Base-by-base conservation (phyloP, 176 grass and related monocot genomes). In the Rhynchospora pubera region DNA sequence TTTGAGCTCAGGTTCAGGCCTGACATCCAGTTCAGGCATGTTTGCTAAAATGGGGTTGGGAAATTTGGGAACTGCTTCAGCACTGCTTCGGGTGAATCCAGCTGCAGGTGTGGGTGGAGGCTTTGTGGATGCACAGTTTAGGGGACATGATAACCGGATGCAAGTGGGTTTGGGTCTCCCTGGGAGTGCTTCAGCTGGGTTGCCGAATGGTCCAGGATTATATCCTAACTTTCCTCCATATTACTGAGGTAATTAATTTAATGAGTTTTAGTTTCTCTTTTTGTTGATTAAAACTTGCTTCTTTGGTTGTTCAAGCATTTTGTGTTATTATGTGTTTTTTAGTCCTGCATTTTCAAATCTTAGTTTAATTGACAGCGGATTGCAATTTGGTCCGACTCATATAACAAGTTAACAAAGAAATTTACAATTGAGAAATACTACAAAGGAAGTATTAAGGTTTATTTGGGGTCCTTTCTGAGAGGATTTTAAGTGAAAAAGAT, bases 161-260 rank as follows among this genome's bases (percentile, higher is more conserved):
- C 24, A 84, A 90, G 96, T 94, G 14, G 83, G 96, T 59, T 90
- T 90, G 48, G 90, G 89, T 62, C 92, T 92, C 53, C 88, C 92
- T 53, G 50, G 83, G 45, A 81, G 89, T 57, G 86, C 87, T 10
- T 78, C 92, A 85, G 11, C 83, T 70, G 87, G 87, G 28, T 86
- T 93, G 62, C 91, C 90, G 65, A 86, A 89, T 78, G 90, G 92
- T 22, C 84, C 86, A 58, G 87, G 85, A 0, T 79, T 96, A 83
- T 93, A 96, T 84, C 92, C 89, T 5, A 94, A 97, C 24, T 64
- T 89, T 62, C 90, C 90, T 9, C 95, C 92, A 79, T 96, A 96
- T 83, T 99, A 93, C 83, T 99, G 82, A 93, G 97, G 97, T 99
- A 93, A 86, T 62, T 52, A 68, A 53, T 79, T 22, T 22, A 2